A percentile compares a stretch with the other conserved stretches of the same genome.
phyloP scores from a whole-genome alignment of 2,329 filamentous ascomycete species.

The Diaporthe helianthi region DNA sequence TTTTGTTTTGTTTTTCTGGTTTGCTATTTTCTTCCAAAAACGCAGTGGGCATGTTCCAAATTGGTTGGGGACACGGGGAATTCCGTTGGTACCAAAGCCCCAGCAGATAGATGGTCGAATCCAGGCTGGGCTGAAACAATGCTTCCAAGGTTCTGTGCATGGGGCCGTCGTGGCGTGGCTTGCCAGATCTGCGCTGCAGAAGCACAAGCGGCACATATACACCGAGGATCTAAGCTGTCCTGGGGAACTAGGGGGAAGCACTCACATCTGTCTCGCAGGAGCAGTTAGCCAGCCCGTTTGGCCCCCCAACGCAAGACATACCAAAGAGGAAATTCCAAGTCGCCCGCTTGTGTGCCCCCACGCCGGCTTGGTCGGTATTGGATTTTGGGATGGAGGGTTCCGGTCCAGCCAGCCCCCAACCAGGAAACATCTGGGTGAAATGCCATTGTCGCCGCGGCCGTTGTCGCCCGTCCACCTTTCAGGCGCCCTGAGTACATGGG shows the following conservation, averaged over 20 bases:
- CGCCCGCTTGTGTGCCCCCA: constrained; percentile 19
- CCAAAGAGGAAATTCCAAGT: constrained; percentile 17
- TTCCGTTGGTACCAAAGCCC: constrained; percentile 17
- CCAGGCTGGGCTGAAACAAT: constrained; percentile 27
- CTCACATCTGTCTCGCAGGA: constrained; percentile 17
- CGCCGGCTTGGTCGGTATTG: constrained; percentile 11
- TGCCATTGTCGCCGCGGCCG: not conserved
- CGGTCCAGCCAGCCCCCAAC: constrained; percentile 26
- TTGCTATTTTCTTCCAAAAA: not conserved
- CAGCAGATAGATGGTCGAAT: constrained; percentile 3
- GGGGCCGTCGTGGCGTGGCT: constrained; percentile 20
- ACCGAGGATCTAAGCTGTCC: constrained; percentile 17
- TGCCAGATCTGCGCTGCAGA: constrained; percentile 29
- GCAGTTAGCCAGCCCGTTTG: not conserved
- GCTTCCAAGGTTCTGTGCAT: constrained; percentile 31
- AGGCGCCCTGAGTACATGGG: constrained; percentile 59
- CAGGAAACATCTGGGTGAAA: not conserved
- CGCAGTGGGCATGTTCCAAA: not conserved
- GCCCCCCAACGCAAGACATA: not conserved
- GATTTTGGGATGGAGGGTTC: not conserved
- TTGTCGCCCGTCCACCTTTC: not conserved
- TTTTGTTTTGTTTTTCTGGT: not conserved
- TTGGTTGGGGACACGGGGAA: constrained; percentile 8
- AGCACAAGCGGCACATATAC: constrained; percentile 20
- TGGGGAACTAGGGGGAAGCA: constrained; percentile 9